Conservation (phyloP, 306 rosid species). For the Acacia crassicarpa region DNA sequence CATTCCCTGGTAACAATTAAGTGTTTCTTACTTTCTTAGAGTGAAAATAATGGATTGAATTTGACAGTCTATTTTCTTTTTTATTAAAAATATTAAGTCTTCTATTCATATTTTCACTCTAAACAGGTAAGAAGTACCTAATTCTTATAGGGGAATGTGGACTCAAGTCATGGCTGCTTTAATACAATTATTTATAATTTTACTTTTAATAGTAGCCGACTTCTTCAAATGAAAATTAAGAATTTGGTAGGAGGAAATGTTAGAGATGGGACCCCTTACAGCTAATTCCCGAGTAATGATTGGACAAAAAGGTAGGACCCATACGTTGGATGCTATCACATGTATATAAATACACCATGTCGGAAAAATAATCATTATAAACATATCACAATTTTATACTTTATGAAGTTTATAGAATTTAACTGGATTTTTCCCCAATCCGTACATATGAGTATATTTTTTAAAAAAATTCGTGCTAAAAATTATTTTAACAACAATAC, state of each 20-base stretch:
- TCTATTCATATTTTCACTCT: too few relatives aligned
- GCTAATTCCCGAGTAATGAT: neutral
- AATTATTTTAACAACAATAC: neutral
- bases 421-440: neutral
- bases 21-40: too few relatives aligned
- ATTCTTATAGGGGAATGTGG: too few relatives aligned
- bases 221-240: neutral
- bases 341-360: slow-evolving; percentile 17
- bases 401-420: neutral
- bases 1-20: too few relatives aligned
- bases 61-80: too few relatives aligned
- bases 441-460: neutral
- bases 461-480: too few relatives aligned
- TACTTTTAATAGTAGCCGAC: neutral
- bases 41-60: too few relatives aligned
- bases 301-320: neutral
- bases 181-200: neutral
- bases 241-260: neutral
- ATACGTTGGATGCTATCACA: neutral
- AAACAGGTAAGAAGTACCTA: too few relatives aligned
- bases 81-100: too few relatives aligned
- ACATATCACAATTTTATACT: neutral
- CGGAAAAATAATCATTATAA: neutral
- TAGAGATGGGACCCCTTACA: too few relatives aligned
- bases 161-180: too few relatives aligned